Evolutionary conservation across 1,284 basidiomycete genomes (phyloP), one percentile per base, ranked within the genome.

Genomic region (Lignosus rhinocerotis): DNA sequence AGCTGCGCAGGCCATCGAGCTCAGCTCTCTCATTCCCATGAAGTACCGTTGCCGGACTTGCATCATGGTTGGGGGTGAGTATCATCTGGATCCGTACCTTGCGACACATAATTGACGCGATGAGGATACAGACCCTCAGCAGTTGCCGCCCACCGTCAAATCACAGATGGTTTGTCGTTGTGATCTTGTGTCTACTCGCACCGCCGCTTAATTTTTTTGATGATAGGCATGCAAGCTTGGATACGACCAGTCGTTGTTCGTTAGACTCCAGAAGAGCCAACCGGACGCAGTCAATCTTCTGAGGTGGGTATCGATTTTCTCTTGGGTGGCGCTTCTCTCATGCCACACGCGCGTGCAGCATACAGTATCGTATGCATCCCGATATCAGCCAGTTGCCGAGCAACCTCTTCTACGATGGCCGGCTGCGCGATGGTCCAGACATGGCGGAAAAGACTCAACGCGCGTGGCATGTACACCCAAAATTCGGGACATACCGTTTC

Each of bases 351-450:
- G 42, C 56, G 16, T 42, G 33, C 60, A 95, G 93, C 66, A 99
- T 99, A 48, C 97, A 99, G 76, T 99, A 99, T 72, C 96, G 97
- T 70, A 99, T 99, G 97, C 96, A 99, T 73, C 96, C 97, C 1
- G 87, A 92, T 59, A 99, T 99, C 71, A 96, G 94, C 64, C 79
- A 79, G 50, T 83, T 99, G 32, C 97, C 97, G 0, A 98, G 95
- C 62, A 82, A 81, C 53, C 76, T 96, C 1, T 99, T 99, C 76
- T 99, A 99, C 73, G 77, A 88, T 53, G 86, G 87, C 5, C 82
- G 85, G 48, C 79, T 99, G 17, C 77, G 84, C 48, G 94, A 99
- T 70, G 97, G 97, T 1, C 94, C 94, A 1, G 81, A 83, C 44
- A 98, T 99, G 96, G 89, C 80, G 3, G 65, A 72, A 51, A 93